Percentiles rank a stretch among this genome's conserved stretches.
Conservation (phyloP, 192 early-diverging fungal species). For the Neocallimastix lanati region DNA sequence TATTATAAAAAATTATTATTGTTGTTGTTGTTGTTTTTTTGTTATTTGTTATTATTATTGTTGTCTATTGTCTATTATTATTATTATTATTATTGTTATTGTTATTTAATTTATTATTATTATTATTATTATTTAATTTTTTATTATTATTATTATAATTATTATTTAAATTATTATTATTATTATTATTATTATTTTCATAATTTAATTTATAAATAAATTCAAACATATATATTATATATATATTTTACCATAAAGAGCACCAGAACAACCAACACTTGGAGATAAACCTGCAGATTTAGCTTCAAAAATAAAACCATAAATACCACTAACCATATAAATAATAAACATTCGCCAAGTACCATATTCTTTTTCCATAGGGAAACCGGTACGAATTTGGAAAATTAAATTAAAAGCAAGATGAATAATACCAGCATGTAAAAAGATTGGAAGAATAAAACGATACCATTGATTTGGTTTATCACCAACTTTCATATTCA, state of each 20-base stretch:
- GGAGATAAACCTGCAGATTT: slow-evolving; percentile 27
- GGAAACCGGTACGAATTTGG: slow-evolving; percentile 48
- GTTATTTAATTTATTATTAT: too few species aligned
- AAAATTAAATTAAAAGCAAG: slow-evolving; percentile 52
- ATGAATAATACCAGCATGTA: slow-evolving; percentile 69
- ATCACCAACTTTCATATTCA: slow-evolving; percentile 13
- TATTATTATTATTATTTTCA: too few species aligned
- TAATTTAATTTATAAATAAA: too few species aligned
- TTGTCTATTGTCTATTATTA: too few species aligned
- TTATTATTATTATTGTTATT: too few species aligned
- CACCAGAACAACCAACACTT: slow-evolving; percentile 35
- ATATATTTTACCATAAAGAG: slow-evolving; percentile 20
- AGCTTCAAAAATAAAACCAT: slow-evolving; percentile 65
- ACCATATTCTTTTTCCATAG: slow-evolving; percentile 61
- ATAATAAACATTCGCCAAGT: slow-evolving; percentile 46
- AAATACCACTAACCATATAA: slow-evolving; percentile 54
- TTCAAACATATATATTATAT: too few species aligned
- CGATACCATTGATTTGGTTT: slow-evolving; percentile 59
- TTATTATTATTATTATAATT: too few species aligned
- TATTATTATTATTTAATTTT: too few species aligned
- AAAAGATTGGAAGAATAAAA: slow-evolving; percentile 62
- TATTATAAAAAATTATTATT: too few species aligned
- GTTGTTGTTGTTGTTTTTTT: too few species aligned
- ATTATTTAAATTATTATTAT: too few species aligned
- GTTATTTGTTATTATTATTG: too few species aligned